Conservation (phyloP, 2,329 filamentous ascomycete genomes). For the Cytospora piceae region DNA sequence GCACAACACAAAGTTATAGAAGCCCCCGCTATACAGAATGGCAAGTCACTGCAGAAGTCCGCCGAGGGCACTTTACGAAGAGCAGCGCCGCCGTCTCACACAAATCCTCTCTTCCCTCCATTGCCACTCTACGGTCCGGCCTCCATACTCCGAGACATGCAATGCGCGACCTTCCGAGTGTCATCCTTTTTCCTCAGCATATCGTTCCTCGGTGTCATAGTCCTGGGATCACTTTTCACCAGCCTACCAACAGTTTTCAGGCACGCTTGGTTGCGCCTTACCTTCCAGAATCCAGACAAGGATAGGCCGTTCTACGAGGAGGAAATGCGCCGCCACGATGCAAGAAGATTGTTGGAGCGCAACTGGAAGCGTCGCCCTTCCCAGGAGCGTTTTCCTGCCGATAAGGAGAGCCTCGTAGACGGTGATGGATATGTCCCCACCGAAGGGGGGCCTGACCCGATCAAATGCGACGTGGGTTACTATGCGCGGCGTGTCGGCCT, state of each 20-base stretch:
- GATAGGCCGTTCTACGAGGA: constrained; percentile 73
- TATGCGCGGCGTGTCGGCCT: constrained; percentile 88
- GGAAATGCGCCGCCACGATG: constrained; percentile 63
- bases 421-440: constrained; percentile 69
- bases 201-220: constrained; percentile 74
- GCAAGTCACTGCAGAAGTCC: constrained; percentile 46
- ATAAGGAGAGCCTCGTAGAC: constrained; percentile 45
- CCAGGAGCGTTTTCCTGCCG: constrained; percentile 43
- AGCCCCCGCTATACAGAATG: constrained; percentile 37
- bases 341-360: constrained; percentile 60
- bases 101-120: constrained; percentile 82
- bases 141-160: constrained; percentile 64
- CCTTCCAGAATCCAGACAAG: constrained; percentile 62
- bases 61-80: constrained; percentile 51
- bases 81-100: constrained; percentile 66
- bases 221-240: constrained; percentile 73
- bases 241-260: constrained; percentile 59
- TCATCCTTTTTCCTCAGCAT: constrained; percentile 78
- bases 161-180: constrained; percentile 66
- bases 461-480: constrained; percentile 79
- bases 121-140: constrained; percentile 81
- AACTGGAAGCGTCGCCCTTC: constrained; percentile 62
- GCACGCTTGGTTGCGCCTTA: constrained; percentile 56
- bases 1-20: constrained; percentile 34
- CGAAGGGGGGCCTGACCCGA: constrained; percentile 78